A percentile compares a stretch with the other conserved stretches of the same genome.
Evolutionary conservation across 2,329 filamentous ascomycete species (phyloP).

Genomic region (Aspergillus ochraceoroseus): DNA sequence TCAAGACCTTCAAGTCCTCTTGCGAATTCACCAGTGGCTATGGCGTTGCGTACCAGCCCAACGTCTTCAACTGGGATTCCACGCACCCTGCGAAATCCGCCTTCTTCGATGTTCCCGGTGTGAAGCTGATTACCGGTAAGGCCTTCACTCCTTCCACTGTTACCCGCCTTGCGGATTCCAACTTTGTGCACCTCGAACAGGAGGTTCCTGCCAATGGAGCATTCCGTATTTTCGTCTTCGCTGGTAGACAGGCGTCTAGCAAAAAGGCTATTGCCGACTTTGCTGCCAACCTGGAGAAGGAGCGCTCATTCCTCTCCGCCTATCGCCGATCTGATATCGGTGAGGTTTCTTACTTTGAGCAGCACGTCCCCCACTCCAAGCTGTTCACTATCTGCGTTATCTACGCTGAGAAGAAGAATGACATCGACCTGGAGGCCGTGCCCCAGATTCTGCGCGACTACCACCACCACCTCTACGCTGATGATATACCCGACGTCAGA

Average conservation of each 20-base stretch:
- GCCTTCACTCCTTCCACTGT: slow-evolving; percentile 75
- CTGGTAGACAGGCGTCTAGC: slow-evolving; percentile 60
- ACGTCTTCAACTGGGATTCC: slow-evolving; percentile 76
- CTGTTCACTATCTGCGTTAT: slow-evolving; percentile 78
- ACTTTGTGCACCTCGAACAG: slow-evolving; percentile 84
- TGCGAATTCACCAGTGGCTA: slow-evolving; percentile 93
- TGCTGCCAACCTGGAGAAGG: slow-evolving; percentile 57
- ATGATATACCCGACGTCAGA: slow-evolving; percentile 69
- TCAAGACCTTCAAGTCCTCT: slow-evolving; percentile 82
- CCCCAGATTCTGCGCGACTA: slow-evolving; percentile 70
- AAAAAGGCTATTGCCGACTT: slow-evolving; percentile 65
- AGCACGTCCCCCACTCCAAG: slow-evolving; percentile 74
- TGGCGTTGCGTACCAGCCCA: slow-evolving; percentile 78
- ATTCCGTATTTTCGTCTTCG: slow-evolving; percentile 81
- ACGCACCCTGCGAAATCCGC: slow-evolving; percentile 66
- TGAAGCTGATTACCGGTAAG: slow-evolving; percentile 66
- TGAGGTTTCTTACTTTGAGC: slow-evolving; percentile 68
- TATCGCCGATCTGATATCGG: slow-evolving; percentile 61
- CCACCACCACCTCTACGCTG: slow-evolving; percentile 76
- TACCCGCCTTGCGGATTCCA: slow-evolving; percentile 80
- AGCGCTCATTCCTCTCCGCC: slow-evolving; percentile 65
- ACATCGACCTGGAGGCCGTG: slow-evolving; percentile 70
- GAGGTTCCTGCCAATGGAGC: slow-evolving; percentile 83
- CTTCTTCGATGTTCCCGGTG: slow-evolving; percentile 62
- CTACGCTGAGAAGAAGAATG: slow-evolving; percentile 61